These are phyloP conservation scores for Candida dubliniensis DNA, from an alignment of 1,139 yeast species.

Conservation along the genomic window DNA sequence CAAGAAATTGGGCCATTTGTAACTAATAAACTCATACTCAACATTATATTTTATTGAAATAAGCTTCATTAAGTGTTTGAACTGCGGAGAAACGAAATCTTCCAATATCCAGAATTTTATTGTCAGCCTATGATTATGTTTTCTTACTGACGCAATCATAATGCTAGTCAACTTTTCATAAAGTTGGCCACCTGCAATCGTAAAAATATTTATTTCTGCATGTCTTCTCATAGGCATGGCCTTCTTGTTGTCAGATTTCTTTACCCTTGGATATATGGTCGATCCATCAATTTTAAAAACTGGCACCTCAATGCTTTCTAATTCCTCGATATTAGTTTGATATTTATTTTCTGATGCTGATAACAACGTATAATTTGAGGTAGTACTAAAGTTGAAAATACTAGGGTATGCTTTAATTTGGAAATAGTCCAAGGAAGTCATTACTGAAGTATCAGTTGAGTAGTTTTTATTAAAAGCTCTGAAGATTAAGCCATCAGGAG, in stretches of 20 bases:
- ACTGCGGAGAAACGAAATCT: constrained; percentile 70
- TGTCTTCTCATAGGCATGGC: constrained; percentile 18
- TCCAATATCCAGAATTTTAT: constrained; percentile 90
- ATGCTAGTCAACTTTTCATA: constrained; percentile 73
- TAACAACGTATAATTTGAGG: constrained; percentile 37
- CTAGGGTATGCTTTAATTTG: constrained; percentile 77
- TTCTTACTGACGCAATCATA: constrained; percentile 77
- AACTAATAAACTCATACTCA: constrained; percentile 71
- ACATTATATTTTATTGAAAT: constrained; percentile 60
- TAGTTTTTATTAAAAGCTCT: constrained; percentile 26
- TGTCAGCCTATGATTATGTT: constrained; percentile 58
- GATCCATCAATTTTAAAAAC: constrained; percentile 48
- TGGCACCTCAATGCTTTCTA: constrained; percentile 22
- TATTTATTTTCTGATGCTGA: constrained; percentile 34
- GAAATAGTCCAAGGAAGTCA: constrained; percentile 75
- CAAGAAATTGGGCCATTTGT: constrained; percentile 93
- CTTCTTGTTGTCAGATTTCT: constrained; percentile 11
- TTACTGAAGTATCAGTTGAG: constrained; percentile 55
- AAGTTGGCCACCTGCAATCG: constrained; percentile 77
- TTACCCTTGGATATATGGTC: constrained; percentile 46
- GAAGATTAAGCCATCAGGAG: constrained; percentile 54
- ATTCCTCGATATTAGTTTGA: constrained; percentile 22
- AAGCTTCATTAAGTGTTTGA: constrained; percentile 59
- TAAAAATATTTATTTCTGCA: constrained; percentile 76
- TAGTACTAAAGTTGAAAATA: constrained; percentile 50